Evolutionary conservation across 176 grass and related monocot species (phyloP).

Genomic region (Eragrostis curvula): DNA sequence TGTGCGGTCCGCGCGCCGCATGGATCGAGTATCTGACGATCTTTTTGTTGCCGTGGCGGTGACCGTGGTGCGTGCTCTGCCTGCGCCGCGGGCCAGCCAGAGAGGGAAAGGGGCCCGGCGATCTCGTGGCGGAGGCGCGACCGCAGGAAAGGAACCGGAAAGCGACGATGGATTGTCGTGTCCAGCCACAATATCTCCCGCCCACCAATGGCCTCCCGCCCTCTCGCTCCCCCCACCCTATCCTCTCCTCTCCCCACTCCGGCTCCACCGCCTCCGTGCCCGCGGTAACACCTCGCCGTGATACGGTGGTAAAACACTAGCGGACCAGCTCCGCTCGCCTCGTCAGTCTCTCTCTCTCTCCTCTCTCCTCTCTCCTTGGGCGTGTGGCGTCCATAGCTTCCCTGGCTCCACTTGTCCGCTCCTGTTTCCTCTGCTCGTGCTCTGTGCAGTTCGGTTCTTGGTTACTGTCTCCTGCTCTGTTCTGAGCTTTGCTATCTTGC

Average conservation of each 20-base stretch:
- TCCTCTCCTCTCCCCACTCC: constrained; percentile 34
- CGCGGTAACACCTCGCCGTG: constrained; percentile 15
- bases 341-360: not conserved
- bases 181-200: constrained; percentile 66
- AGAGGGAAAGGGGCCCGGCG: no score
- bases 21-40: constrained; percentile 3
- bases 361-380: not conserved
- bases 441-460: not conserved
- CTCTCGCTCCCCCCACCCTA: constrained; percentile 48
- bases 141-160: not conserved
- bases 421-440: not conserved
- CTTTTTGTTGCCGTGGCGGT: not conserved
- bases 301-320: constrained; percentile 29
- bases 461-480: not conserved
- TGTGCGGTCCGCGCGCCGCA: constrained; percentile 19
- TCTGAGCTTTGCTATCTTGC: not conserved
- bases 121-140: constrained; percentile 46
- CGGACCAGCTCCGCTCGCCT: not conserved
- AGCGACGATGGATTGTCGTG: not conserved
- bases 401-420: not conserved
- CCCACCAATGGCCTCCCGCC: constrained; percentile 75
- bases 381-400: constrained; percentile 37
- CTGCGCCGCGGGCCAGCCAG: not conserved
- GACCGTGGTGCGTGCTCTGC: not conserved
- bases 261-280: not conserved